Conservation (phyloP, 176 grass and related monocot species). For the Rhynchospora pubera region DNA sequence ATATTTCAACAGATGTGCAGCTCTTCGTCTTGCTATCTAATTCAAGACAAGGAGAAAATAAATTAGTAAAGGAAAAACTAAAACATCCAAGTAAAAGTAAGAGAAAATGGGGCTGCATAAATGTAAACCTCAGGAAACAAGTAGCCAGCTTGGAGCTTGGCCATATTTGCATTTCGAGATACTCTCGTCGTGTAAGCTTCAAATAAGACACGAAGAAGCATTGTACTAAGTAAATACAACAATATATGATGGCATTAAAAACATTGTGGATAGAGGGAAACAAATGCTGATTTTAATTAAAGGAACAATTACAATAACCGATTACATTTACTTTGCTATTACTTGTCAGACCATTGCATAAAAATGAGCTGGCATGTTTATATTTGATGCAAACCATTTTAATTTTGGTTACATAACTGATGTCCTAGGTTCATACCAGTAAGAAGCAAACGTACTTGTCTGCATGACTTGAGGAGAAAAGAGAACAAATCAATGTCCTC, state of each 20-base stretch:
- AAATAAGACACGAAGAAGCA: background rate
- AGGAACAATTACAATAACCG: background rate
- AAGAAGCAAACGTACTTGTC: background rate
- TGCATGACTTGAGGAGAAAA: background rate
- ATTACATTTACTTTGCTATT: background rate
- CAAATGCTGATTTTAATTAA: background rate
- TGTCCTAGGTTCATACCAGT: background rate
- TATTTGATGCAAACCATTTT: background rate
- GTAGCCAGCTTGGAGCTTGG: conserved; percentile 69
- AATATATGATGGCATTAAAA: background rate
- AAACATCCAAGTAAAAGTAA: background rate
- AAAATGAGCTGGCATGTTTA: background rate
- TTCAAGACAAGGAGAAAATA: background rate
- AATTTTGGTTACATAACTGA: background rate
- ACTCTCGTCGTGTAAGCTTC: conserved; percentile 88
- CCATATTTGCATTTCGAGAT: conserved; percentile 63
- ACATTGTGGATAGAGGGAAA: background rate
- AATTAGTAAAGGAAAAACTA: background rate
- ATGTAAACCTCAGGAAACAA: conserved; percentile 59
- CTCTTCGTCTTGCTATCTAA: conserved; percentile 81
- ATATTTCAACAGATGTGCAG: conserved; percentile 60
- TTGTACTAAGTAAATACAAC: background rate
- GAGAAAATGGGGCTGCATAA: background rate
- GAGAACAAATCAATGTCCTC: background rate
- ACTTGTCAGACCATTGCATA: background rate